Percentiles rank a stretch among this genome's conserved stretches.
These are phyloP conservation scores for Dendrobium huoshanense DNA, from an alignment of 106 monocot genomes.

Conservation along the genomic window DNA sequence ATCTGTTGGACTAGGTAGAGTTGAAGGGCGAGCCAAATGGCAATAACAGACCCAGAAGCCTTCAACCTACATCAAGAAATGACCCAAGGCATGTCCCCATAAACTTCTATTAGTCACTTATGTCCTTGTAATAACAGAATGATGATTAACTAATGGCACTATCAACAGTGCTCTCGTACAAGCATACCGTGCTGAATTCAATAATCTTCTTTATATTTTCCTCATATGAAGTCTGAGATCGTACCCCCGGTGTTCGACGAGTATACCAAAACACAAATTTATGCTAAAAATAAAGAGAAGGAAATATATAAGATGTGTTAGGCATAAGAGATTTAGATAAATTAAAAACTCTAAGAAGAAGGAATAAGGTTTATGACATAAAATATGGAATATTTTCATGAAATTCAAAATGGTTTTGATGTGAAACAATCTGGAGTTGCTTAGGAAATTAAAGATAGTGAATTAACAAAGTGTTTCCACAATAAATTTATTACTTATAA, in stretches of 20 bases:
- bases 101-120: not conserved
- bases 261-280: slow-evolving; percentile 95
- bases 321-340: too few species aligned
- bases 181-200: slow-evolving; percentile 85
- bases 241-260: slow-evolving; percentile 63
- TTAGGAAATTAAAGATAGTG: too few species aligned
- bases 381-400: not conserved
- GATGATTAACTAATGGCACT: not conserved
- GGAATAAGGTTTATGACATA: not conserved
- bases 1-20: slow-evolving; percentile 81
- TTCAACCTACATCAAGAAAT: slow-evolving; percentile 54
- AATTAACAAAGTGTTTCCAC: too few species aligned
- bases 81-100: not conserved
- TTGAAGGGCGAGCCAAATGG: slow-evolving; percentile 73
- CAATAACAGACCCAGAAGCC: slow-evolving; percentile 97
- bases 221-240: slow-evolving; percentile 79
- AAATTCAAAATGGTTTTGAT: not conserved
- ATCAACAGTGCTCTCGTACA: not conserved
- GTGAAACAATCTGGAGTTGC: too few species aligned
- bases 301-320: not conserved
- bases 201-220: slow-evolving; percentile 95
- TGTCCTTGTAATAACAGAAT: not conserved
- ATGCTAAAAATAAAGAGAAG: slow-evolving; percentile 32
- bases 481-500: too few species aligned
- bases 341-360: not conserved